Percentiles rank a stretch among this genome's conserved stretches.
phyloP scores from a whole-genome alignment of 2,329 filamentous ascomycete genomes.

The Cordyceps pruinosa region DNA sequence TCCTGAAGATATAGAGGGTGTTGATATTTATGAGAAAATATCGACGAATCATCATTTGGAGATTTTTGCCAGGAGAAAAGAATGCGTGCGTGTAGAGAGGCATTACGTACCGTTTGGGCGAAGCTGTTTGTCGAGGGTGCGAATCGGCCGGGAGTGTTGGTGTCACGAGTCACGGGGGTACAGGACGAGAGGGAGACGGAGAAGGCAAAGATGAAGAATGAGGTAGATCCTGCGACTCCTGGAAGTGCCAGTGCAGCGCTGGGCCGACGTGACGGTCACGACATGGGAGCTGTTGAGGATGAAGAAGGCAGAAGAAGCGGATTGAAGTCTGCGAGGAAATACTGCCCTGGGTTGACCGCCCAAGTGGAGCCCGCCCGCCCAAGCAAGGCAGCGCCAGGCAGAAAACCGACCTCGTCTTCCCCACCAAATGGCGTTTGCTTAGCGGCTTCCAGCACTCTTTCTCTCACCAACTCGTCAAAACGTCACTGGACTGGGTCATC shows the following conservation, averaged over 20 bases:
- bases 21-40: slow-evolving; percentile 19
- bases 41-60: slow-evolving; percentile 34
- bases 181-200: no score
- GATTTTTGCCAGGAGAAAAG: slow-evolving; percentile 3
- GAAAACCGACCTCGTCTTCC: background rate
- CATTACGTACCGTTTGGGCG: slow-evolving; percentile 13
- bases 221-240: no score
- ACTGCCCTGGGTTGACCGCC: background rate
- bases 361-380: background rate
- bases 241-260: no score
- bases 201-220: no score
- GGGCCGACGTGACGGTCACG: no score
- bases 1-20: slow-evolving; percentile 36
- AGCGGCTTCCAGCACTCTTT: background rate
- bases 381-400: background rate
- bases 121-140: background rate
- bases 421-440: background rate
- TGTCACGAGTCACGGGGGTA: background rate
- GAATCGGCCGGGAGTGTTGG: background rate
- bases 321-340: background rate
- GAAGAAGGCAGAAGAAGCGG: background rate
- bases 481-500: slow-evolving; percentile 3
- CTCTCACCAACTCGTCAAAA: background rate
- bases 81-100: background rate
- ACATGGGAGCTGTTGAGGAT: no score